Evolutionary conservation across 2,329 filamentous ascomycete species (phyloP).

Genomic region (Hypoxylon rubiginosum): DNA sequence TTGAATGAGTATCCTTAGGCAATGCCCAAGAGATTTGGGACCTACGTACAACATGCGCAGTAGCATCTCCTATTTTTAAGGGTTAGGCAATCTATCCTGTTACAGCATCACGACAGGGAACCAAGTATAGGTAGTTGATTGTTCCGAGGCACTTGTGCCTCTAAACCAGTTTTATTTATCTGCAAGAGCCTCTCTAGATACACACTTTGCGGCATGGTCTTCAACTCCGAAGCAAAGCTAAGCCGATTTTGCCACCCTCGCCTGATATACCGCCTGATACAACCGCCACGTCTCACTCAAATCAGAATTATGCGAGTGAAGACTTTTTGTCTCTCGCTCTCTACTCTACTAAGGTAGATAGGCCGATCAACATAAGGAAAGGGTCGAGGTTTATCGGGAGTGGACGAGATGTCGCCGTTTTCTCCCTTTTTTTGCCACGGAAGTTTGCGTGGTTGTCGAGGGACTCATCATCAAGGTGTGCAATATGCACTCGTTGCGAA

Average conservation of each 20-base stretch:
- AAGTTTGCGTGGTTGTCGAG: neutral
- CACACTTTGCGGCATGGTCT: conserved; percentile 30
- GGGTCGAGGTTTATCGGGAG: neutral
- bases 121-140: conserved; percentile 8
- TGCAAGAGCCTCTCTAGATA: conserved; percentile 53
- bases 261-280: conserved; percentile 7
- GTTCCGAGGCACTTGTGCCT: conserved; percentile 53
- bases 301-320: conserved; percentile 32
- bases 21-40: neutral
- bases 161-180: conserved; percentile 55
- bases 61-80: neutral
- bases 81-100: neutral
- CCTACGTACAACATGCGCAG: neutral
- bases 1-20: neutral
- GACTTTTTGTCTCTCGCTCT: neutral
- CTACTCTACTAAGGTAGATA: conserved; percentile 15
- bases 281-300: conserved; percentile 9
- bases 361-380: conserved; percentile 20
- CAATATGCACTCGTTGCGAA: neutral
- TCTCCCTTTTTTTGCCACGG: neutral
- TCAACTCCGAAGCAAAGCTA: too few relatives aligned
- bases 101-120: neutral
- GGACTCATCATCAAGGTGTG: neutral
- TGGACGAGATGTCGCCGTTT: neutral
- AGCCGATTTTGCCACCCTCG: neutral